These are phyloP conservation scores for Curvularia hawaiiensis DNA, from an alignment of 2,329 filamentous ascomycete species.

Conservation along the genomic window DNA sequence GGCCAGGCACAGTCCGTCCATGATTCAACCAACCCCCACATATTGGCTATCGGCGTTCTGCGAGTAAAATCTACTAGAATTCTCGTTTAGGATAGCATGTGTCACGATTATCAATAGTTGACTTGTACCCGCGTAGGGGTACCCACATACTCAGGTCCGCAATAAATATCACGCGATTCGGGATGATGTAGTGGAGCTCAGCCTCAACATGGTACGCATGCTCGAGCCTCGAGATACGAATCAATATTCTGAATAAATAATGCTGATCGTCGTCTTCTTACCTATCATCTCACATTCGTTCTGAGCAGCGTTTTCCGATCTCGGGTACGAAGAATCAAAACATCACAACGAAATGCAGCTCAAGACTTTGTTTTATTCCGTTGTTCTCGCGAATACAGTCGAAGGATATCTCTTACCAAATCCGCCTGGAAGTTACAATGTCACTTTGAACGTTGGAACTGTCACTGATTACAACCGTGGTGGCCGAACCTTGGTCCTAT, in stretches of 20 bases:
- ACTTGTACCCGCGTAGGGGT: background rate
- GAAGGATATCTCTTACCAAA: conserved; percentile 20
- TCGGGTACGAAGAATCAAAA: background rate
- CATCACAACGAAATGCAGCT: background rate
- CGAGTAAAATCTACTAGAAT: background rate
- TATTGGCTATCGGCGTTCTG: background rate
- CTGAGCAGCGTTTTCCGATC: background rate
- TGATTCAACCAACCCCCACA: background rate
- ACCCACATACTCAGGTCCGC: background rate
- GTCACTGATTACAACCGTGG: conserved; percentile 27
- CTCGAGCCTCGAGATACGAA: too few species aligned
- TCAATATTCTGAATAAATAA: background rate
- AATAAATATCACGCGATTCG: background rate
- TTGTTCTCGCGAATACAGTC: background rate
- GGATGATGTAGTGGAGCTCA: background rate
- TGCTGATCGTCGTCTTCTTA: background rate
- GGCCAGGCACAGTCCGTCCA: background rate
- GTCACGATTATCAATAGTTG: background rate
- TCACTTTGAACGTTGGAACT: conserved; percentile 24
- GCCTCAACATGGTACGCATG: background rate
- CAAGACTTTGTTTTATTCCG: background rate
- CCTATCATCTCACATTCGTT: background rate
- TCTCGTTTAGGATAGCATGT: background rate
- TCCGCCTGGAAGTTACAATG: conserved; percentile 25
- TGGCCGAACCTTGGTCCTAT: conserved; percentile 24